Percentiles rank a stretch among this genome's conserved stretches.
Conservation (phyloP, 192 early-diverging fungal species). For the Umbelopsis ramanniana region DNA sequence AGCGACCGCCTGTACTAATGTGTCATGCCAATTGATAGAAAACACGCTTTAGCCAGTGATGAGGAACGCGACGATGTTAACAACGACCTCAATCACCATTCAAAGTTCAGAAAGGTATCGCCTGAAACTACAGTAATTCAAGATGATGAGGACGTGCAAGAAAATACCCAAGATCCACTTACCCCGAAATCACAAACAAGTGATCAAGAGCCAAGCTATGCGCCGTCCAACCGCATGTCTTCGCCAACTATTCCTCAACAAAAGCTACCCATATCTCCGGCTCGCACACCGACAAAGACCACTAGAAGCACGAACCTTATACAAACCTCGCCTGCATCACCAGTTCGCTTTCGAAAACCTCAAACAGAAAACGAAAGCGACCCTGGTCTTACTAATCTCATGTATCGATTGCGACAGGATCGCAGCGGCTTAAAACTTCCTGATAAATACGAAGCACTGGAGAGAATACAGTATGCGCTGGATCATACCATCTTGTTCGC, state of each 20-base stretch:
- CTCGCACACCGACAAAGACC: background rate
- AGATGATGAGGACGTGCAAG: background rate
- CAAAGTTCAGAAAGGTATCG: constrained; percentile 3
- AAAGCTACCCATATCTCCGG: background rate
- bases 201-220: background rate
- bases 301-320: background rate
- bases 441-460: constrained; percentile 23
- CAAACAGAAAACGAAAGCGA: background rate
- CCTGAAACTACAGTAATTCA: background rate
- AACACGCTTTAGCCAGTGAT: background rate
- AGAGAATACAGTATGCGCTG: constrained; percentile 16
- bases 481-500: constrained; percentile 24
- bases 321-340: background rate
- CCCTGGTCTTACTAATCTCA: background rate
- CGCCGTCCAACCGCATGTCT: background rate
- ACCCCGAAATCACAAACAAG: constrained; percentile 7
- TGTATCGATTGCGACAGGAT: constrained; percentile 16
- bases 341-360: constrained; percentile 5
- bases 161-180: constrained; percentile 12
- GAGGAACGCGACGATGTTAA: background rate
- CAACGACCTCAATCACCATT: background rate
- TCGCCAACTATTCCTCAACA: background rate
- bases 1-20: background rate
- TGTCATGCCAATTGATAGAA: background rate
- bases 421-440: constrained; percentile 12